phyloP scores from a whole-genome alignment of 169 alveolate species.

The Theileria orientalis region DNA sequence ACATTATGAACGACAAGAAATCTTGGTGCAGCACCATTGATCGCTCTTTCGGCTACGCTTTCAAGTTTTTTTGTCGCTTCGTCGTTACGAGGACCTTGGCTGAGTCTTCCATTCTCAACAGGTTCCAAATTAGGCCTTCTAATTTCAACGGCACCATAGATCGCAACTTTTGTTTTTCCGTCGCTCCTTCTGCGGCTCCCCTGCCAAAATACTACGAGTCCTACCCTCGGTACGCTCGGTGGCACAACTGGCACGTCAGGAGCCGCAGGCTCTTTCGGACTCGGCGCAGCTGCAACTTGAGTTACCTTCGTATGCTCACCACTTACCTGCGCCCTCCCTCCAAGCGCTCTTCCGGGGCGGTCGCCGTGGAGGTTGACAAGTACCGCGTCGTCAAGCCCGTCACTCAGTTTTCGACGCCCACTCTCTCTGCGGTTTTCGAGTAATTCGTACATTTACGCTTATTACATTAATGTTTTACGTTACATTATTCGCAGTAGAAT shows the following conservation, averaged over 20 bases:
- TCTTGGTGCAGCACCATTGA: slow-evolving; percentile 56
- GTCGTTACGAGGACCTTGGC: slow-evolving; percentile 37
- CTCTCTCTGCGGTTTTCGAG: background rate
- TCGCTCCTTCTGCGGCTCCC: background rate
- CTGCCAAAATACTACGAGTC: slow-evolving; percentile 1
- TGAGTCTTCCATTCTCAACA: slow-evolving; percentile 19
- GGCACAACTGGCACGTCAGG: slow-evolving; percentile 32
- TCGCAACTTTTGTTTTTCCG: slow-evolving; percentile 5
- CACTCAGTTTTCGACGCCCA: background rate
- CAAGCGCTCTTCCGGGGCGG: background rate
- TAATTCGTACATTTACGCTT: background rate
- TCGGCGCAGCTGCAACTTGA: slow-evolving; percentile 19
- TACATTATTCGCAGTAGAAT: slow-evolving; percentile 11
- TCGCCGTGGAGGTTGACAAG: background rate
- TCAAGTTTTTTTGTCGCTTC: slow-evolving; percentile 57
- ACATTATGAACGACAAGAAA: slow-evolving; percentile 6
- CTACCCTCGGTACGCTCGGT: slow-evolving; percentile 15
- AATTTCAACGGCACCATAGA: slow-evolving; percentile 6
- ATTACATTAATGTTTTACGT: background rate
- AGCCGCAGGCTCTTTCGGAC: background rate
- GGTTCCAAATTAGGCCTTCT: background rate
- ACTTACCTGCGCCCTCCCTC: background rate
- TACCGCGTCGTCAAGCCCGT: slow-evolving; percentile 17
- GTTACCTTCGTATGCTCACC: background rate
- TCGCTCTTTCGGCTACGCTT: slow-evolving; percentile 60